Evolutionary conservation across 1,139 yeast species (phyloP), one percentile per base, ranked within the genome.

Genomic region (Nematodospora anomalae): DNA sequence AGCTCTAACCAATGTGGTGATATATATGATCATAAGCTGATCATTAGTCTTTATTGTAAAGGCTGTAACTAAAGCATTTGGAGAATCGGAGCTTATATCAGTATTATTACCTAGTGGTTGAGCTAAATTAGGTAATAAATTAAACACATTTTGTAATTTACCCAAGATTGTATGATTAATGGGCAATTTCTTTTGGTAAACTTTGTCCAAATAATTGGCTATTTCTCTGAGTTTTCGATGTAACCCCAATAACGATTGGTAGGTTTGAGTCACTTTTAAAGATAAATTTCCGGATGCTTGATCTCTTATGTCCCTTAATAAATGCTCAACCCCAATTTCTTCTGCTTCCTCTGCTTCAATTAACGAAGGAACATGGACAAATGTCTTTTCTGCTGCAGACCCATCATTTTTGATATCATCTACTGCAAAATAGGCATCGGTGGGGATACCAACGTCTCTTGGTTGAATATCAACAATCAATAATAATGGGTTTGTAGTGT

Each of bases 301-400:
- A 58, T 92, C 97, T 52, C 97, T 80, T 26, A 89, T 88, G 55
- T 94, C 98, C 54, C 97, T 80, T 46, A 94, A 68, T 44, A 94
- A 67, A 57, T 94, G 99, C 59, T 94, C 99, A 7, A 94, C 99
- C 45, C 98, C 98, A 51, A 94, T 94, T 63, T 94, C 99, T 64
- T 94, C 98, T 3, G 98, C 98, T 60, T 94, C 98, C 59, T 94
- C 98, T 3, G 99, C 99, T 57, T 88, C 95, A 46, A 94, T 89
- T 22, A 80, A 73, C 10, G 96, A 86, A 10, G 97, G 96, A 26
- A 90, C 83, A 62, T 94, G 98, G 27, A 88, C 80, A 67, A 92
- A 92, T 1, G 97, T 90, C 63, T 83, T 83, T 56, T 89, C 96
- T 3, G 96, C 87, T 3, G 92, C 80, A 2, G 96, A 79, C n/a